phyloP scores from a whole-genome alignment of 148 eudicot species.

The Vaccinium corymbosum region DNA sequence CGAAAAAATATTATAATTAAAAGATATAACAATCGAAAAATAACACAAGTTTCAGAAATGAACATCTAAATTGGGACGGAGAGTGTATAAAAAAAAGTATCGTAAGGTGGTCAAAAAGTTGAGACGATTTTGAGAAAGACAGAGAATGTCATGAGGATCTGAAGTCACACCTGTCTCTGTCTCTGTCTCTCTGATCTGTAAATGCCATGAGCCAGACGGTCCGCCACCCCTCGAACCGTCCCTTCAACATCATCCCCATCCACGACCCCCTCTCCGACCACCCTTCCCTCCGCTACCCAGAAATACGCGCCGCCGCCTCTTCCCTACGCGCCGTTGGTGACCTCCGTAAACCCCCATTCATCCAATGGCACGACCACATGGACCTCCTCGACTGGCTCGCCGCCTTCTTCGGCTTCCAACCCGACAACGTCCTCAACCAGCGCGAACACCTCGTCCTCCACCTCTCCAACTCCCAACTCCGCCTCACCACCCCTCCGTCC shows the following conservation, averaged over 20 bases:
- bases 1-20: too few relatives aligned
- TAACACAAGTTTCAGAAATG: too few relatives aligned
- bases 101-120: background rate
- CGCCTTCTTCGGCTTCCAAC: constrained; percentile 72
- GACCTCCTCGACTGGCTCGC: constrained; percentile 93
- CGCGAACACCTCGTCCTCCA: constrained; percentile 80
- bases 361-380: constrained; percentile 45
- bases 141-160: too few relatives aligned
- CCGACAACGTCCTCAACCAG: constrained; percentile 63
- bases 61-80: too few relatives aligned
- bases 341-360: constrained; percentile 62
- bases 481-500: constrained; percentile 56
- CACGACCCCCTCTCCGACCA: constrained; percentile 81
- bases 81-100: background rate
- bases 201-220: constrained; percentile 7
- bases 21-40: too few relatives aligned
- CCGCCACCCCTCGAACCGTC: constrained; percentile 11
- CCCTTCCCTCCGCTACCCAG: constrained; percentile 84
- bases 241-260: constrained; percentile 78
- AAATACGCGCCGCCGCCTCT: constrained; percentile 72
- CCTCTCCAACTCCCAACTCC: constrained; percentile 78
- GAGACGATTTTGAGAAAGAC: background rate
- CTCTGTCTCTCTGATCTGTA: background rate
- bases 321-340: constrained; percentile 59
- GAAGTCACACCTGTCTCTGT: background rate